Evolutionary conservation across 148 eudicot species (phyloP), one percentile per base, ranked within the genome.

Genomic region (Chenopodium suecicum): DNA sequence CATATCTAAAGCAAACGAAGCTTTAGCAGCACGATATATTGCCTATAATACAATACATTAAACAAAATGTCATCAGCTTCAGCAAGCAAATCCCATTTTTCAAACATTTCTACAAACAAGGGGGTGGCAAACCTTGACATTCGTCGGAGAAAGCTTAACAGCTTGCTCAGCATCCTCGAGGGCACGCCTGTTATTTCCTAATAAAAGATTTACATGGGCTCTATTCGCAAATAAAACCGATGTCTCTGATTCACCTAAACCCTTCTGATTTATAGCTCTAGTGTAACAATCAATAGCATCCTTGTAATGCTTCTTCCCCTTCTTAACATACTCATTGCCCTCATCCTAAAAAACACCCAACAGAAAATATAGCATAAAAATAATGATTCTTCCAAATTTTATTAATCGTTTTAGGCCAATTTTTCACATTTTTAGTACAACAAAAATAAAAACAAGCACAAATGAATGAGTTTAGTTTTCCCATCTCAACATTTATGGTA

Each of bases 241-340:
- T 66, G 83, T 94, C 70, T 96, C 99, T 29, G 87, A 73, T 83
- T 94, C 92, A 80, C 89, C 83, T 54, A 94, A 76, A 69, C 83
- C 95, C 67, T 90, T 87, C 89, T 94, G 99, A 83, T 94, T 92
- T 83, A 96, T 94, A 37, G 98, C 99, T 77, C 91, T 87, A 54
- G 97, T 94, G 87, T 96, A 96, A 83, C 97, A 94, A 79, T 96
- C 90, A 62, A 94, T 76, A 41, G 99, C 99, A 84, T 92, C 91
- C 3, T 82, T 65, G 83, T 91, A 96, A 64, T 94, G 95, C 86
- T 91, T 96, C 86, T 92, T 94, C 83, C 99, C 98, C 92, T 74
- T 91, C 86, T 92, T 96, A 70, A 96, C 92, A 86, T 76, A 90
- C 82, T 92, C 91, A 81, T 96, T 94, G 44, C 99, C 98, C 77